Evolutionary conservation across 1,284 basidiomycete genomes (phyloP).

Genomic region (Fomitopsis palustris): DNA sequence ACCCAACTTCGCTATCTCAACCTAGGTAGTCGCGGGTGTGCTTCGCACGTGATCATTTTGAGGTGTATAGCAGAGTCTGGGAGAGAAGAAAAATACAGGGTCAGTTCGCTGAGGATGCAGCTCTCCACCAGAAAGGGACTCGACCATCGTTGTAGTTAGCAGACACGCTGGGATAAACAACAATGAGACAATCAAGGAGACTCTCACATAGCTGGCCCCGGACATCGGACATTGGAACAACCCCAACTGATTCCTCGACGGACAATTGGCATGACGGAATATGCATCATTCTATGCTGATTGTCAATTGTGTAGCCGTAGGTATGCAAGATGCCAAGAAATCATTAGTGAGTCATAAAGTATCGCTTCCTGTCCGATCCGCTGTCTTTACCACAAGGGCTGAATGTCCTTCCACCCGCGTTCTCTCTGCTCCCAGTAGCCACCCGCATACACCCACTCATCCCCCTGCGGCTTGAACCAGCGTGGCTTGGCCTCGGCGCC

Average conservation of each 20-base stretch:
- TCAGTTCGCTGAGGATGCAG: background rate
- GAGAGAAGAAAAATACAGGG: background rate
- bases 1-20: no score
- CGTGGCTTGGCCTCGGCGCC: slow-evolving; percentile 55
- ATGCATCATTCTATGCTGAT: background rate
- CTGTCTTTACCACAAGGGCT: slow-evolving; percentile 60
- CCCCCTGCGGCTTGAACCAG: slow-evolving; percentile 72
- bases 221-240: background rate
- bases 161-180: no score
- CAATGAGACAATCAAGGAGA: background rate
- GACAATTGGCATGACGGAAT: background rate
- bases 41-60: no score
- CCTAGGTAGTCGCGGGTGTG: no score
- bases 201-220: background rate
- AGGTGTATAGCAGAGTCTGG: background rate
- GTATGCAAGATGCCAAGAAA: background rate
- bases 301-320: background rate
- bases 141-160: no score
- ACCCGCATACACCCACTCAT: slow-evolving; percentile 73
- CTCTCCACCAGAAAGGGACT: no score
- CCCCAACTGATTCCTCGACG: background rate
- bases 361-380: background rate
- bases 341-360: background rate
- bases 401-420: slow-evolving; percentile 56
- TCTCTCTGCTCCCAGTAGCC: slow-evolving; percentile 82